Percentiles rank a stretch among this genome's conserved stretches.
Evolutionary conservation across 1,139 yeast genomes (phyloP).

Genomic region (Maudiozyma humilis): DNA sequence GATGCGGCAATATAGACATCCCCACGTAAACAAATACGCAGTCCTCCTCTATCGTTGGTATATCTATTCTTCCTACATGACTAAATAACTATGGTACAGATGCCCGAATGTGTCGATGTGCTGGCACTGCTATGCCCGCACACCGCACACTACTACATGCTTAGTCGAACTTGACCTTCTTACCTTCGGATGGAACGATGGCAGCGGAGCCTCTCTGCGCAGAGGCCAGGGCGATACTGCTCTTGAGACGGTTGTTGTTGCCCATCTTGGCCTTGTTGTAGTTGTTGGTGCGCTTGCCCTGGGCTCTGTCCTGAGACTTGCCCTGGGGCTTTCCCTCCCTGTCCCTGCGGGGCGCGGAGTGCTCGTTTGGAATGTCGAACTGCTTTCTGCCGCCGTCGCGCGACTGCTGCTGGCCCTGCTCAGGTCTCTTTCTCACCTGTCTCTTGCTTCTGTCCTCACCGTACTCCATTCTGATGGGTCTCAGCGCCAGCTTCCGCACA

Average conservation of each 20-base stretch:
- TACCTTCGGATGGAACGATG: constrained; percentile 85
- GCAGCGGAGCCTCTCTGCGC: constrained; percentile 91
- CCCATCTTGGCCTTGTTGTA: constrained; percentile 20
- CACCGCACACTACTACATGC: not conserved
- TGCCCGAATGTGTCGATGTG: not conserved
- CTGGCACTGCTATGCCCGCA: not conserved
- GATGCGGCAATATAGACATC: too few species aligned
- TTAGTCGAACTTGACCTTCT: constrained; percentile 60
- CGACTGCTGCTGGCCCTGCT: constrained; percentile 11
- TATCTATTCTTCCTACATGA: not conserved
- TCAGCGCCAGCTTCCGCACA: constrained; percentile 58
- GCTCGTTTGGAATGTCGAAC: constrained; percentile 16
- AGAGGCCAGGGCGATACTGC: constrained; percentile 79
- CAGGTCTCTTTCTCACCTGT: constrained; percentile 30
- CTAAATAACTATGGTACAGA: not conserved
- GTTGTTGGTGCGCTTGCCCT: constrained; percentile 17
- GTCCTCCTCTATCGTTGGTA: not conserved
- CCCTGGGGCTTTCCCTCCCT: constrained; percentile 2
- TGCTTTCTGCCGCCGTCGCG: constrained; percentile 6
- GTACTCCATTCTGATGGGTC: constrained; percentile 77
- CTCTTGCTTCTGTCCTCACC: constrained; percentile 93
- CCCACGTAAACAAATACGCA: not conserved
- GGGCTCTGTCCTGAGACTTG: constrained; percentile 1
- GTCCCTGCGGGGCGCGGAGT: not conserved
- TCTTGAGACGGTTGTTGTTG: constrained; percentile 48